A percentile compares a stretch with the other conserved stretches of the same genome.
Conservation (phyloP, 1,139 yeast genomes). For the Yarrowia galli region DNA sequence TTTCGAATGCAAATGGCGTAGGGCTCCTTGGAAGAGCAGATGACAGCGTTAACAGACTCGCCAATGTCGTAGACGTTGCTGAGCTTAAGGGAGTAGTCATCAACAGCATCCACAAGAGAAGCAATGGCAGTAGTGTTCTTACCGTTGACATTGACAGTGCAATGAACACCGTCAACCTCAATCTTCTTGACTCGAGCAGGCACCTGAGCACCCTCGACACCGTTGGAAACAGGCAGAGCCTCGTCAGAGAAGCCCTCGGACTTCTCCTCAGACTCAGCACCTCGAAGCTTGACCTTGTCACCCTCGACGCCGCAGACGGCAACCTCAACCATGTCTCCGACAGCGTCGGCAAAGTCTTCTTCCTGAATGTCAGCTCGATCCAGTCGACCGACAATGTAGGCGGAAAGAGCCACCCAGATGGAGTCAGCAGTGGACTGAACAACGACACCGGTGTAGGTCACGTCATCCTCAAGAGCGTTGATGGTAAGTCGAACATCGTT, state of each 20-base stretch:
- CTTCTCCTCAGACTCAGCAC: conserved; percentile 50
- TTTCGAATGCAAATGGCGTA: conserved; percentile 59
- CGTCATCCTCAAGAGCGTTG: conserved; percentile 1
- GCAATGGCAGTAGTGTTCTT: conserved; percentile 62
- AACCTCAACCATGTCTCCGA: conserved; percentile 74
- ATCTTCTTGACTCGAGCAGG: conserved; percentile 74
- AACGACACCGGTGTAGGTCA: conserved; percentile 22
- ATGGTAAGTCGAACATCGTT: conserved; percentile 27
- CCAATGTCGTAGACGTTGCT: conserved; percentile 63
- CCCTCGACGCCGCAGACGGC: conserved; percentile 62
- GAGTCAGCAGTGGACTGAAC: conserved; percentile 11
- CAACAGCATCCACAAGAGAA: conserved; percentile 77
- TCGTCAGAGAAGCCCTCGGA: conserved; percentile 29
- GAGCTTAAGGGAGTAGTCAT: conserved; percentile 62
- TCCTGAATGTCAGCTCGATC: conserved; percentile 57
- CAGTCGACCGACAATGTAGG: conserved; percentile 64
- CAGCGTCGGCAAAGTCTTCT: conserved; percentile 65
- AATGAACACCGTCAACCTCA: conserved; percentile 57
- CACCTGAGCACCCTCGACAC: conserved; percentile 60
- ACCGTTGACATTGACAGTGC: conserved; percentile 69
- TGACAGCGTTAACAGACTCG: conserved; percentile 67
- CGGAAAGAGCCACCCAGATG: conserved; percentile 33
- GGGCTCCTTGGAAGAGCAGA: conserved; percentile 62
- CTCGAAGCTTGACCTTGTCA: conserved; percentile 59
- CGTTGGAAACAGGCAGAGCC: conserved; percentile 5